Evolutionary conservation across 352 stramenopile genomes (phyloP), one percentile per base, ranked within the genome.

Genomic region (Pythium insidiosum): DNA sequence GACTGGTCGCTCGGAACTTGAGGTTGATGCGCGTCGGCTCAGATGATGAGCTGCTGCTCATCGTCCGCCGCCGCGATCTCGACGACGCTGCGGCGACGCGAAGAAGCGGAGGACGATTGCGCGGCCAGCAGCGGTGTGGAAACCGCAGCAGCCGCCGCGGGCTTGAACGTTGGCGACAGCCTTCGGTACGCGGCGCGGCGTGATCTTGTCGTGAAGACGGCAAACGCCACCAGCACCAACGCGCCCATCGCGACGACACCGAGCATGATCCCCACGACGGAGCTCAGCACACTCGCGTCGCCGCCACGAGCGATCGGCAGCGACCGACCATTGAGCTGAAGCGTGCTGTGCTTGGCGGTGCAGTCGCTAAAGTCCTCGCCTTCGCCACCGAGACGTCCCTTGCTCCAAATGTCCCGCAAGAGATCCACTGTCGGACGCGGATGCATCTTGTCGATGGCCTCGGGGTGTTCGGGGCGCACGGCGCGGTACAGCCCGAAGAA

Each of bases 401-500:
- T 65, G 26, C 39, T 35, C 72, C 72, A 85, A 22, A 79, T 56
- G 10, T 68, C 53, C 3, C 57, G 55, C 10, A 85, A 67, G 48
- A 81, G 25, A 6, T 58, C 60, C 15, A 85, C 72, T 0, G 68
- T 82, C 24, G 72, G 72, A 22, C 72, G 66, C 5, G 69, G 41
- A n/a, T 59, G 33, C 26, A 85, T 45, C 25, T 50, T 47, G 6
- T 60, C 45, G 1, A 56, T 21, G 7, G 37, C 47, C 13, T 50
- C 23, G 4, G 48, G 16, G 1, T 49, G 16, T 3, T 49, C 38
- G 15, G 47, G 13, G 13, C 47, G 36, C 19, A 42, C 54, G 3
- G 48, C 57, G 6, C 59, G 20, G 29, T 54, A 79, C 15, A 79
- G 56, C 10, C 73, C 73, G 38, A 84, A 87, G 53, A 58, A 84